phyloP scores from a whole-genome alignment of 257 asterid species.

The Plantago elongata region DNA sequence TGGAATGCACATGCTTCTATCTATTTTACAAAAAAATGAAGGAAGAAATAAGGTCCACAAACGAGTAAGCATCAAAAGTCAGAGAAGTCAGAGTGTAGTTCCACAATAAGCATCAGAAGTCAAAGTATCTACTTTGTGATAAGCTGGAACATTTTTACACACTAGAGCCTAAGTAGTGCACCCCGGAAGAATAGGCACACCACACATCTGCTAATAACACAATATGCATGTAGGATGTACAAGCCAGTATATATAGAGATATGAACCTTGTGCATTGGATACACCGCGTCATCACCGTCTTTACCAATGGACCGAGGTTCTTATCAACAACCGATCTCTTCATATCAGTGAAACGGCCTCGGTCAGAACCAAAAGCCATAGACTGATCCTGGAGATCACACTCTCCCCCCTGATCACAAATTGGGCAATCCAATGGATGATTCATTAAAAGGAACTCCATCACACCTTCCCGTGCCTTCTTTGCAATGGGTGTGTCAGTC shows the following conservation, averaged over 20 bases:
- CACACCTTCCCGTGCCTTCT: slow-evolving; percentile 98
- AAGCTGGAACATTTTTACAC: too few species aligned
- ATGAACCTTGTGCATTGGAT: slow-evolving; percentile 83
- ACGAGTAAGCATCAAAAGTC: background rate
- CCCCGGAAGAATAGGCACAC: background rate
- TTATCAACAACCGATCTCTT: slow-evolving; percentile 96
- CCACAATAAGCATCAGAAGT: too few species aligned
- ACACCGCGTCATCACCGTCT: slow-evolving; percentile 97
- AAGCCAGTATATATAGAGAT: slow-evolving; percentile 1
- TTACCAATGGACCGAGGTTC: slow-evolving; percentile 93
- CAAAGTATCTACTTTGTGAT: too few species aligned
- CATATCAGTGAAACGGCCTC: slow-evolving; percentile 89
- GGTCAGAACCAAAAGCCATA: slow-evolving; percentile 97
- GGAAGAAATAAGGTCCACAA: background rate
- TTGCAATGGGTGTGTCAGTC: slow-evolving; percentile 88
- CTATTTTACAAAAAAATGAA: background rate
- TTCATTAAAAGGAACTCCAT: slow-evolving; percentile 97
- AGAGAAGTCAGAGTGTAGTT: too few species aligned
- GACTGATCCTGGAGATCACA: slow-evolving; percentile 97
- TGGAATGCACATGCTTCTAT: background rate
- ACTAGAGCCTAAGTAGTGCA: background rate
- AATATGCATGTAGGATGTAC: background rate
- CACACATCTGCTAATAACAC: background rate
- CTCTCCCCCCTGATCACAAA: slow-evolving; percentile 99
- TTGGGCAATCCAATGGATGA: slow-evolving; percentile 96